Base-by-base conservation (phyloP, 2,329 filamentous ascomycete species). In the Zymoseptoria pseudotritici region DNA sequence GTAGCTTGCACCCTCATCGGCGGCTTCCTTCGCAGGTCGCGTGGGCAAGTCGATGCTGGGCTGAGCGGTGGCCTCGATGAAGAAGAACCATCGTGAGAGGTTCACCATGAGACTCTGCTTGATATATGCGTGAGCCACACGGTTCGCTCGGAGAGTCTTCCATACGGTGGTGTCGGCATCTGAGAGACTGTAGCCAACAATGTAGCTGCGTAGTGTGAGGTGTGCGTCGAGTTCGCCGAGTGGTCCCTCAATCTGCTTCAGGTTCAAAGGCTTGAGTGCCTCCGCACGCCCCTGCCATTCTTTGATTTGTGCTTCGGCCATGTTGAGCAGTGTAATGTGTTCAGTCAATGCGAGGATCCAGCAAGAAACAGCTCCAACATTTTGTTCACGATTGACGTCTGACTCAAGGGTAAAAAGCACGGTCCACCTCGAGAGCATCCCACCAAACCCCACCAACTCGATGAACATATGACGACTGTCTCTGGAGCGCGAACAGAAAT, bases 51-150 rank as follows among this genome's bases (percentile, higher is more conserved):
- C 87, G 69, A 88, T 80, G 10, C 82, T 79, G 71, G 91, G 90
- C 66, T 90, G 80, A 60, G 88, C 87, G 46, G 83, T 84, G 68
- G 90, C 84, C 75, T 96, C 91, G 66, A 97, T 81, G 74, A 88
- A 96, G 69, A 80, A 83, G 76, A 92, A 96, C 93, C 93, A 97
- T 66, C 93, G 85, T 57, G 85, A 84, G 62, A 96, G 75, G 74
- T 94, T 96, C 61, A 83, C 79, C 67, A 93, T 84, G 26, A 84
- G 79, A 52, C 87, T 89, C 76, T 90, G 90, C 77, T 90, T 89
- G 68, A 96, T 82, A 67, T 89, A 90, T 3, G 89, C 86, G 66
- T 89, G 82, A 19, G 90, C 88, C n/a, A 91, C 89, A 63, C 90
- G 87, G 79, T 96, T 97, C 68, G 84, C 86, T 59, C 90, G 87